Conservation (phyloP, 257 asterid genomes). For the Gynochthodes officinalis region DNA sequence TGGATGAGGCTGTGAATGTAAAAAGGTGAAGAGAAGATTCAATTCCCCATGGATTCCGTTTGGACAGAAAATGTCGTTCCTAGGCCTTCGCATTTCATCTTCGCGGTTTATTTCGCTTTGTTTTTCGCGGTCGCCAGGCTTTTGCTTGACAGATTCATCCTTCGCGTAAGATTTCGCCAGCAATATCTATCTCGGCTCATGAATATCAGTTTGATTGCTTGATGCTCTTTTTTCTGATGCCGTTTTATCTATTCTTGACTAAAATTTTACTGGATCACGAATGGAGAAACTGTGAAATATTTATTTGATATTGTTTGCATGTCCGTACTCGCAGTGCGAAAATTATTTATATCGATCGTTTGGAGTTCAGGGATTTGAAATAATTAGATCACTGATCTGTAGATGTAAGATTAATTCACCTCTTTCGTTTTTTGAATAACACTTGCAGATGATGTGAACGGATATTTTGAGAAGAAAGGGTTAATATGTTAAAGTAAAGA, state of each 20-base stretch:
- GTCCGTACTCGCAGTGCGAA: background rate
- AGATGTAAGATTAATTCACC: background rate
- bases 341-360: background rate
- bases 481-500: background rate
- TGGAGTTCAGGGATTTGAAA: background rate
- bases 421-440: background rate
- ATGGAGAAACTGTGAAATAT: background rate
- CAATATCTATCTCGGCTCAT: background rate
- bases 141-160: conserved; percentile 68
- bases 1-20: background rate
- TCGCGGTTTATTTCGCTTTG: conserved; percentile 51
- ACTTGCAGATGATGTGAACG: background rate
- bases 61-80: conserved; percentile 51
- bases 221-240: background rate
- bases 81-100: conserved; percentile 42
- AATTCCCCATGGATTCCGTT: conserved; percentile 51
- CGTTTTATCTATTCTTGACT: background rate
- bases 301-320: background rate
- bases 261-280: conserved; percentile 11
- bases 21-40: conserved; percentile 13
- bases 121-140: conserved; percentile 62
- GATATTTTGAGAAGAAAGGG: background rate
- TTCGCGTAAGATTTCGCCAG: conserved; percentile 52
- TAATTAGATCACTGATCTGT: background rate
- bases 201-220: background rate